Conservation (phyloP, 176 grass and related monocot species). For the Carex parvula region DNA sequence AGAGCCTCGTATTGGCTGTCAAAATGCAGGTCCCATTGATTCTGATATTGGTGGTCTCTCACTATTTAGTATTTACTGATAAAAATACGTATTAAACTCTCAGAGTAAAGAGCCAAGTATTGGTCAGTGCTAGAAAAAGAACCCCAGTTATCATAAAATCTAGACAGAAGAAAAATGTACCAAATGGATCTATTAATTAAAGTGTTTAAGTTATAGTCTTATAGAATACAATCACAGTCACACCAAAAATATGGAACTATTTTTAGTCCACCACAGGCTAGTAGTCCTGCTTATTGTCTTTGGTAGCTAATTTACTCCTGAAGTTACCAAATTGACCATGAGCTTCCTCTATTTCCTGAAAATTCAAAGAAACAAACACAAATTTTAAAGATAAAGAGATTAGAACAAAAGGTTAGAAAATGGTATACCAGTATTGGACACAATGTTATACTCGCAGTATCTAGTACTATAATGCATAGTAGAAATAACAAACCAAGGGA, state of each 20-base stretch:
- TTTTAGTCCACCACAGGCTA: background rate
- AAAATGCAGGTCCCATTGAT: background rate
- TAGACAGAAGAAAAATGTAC: background rate
- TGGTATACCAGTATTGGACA: background rate
- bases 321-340: background rate
- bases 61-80: background rate
- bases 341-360: conserved; percentile 8
- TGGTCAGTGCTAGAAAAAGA: background rate
- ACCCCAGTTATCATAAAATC: background rate
- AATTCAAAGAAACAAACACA: background rate
- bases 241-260: conserved; percentile 18
- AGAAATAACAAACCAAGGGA: conserved; percentile 54
- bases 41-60: background rate
- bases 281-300: background rate
- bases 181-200: background rate
- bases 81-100: background rate
- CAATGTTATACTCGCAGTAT: background rate
- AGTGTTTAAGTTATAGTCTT: background rate
- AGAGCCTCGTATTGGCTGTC: background rate
- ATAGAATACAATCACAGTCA: background rate
- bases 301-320: background rate
- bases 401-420: background rate
- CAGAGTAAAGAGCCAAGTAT: background rate
- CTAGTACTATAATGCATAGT: background rate
- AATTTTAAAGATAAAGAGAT: conserved; percentile 8